Conservation (phyloP, 805 yeast species). For the Candida sithepensis region DNA sequence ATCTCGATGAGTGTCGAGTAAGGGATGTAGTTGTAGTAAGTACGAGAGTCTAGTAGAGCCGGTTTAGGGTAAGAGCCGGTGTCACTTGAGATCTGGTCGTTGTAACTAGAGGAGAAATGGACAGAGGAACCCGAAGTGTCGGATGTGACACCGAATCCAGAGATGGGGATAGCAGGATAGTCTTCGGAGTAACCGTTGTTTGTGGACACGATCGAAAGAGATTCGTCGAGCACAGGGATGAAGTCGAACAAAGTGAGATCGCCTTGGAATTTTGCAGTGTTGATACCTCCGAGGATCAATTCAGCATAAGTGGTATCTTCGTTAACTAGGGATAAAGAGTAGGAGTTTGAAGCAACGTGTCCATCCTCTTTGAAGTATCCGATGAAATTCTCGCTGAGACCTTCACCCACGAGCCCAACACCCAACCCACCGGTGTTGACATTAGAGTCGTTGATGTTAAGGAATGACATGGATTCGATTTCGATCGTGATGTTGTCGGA, state of each 20-base stretch:
- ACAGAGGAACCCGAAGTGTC: slow-evolving; percentile 22
- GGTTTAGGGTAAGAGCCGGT: slow-evolving; percentile 41
- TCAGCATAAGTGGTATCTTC: slow-evolving; percentile 27
- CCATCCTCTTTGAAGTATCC: slow-evolving; percentile 28
- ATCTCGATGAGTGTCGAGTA: slow-evolving; percentile 51
- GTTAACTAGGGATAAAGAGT: slow-evolving; percentile 39
- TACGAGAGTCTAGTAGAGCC: slow-evolving; percentile 56
- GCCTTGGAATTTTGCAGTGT: slow-evolving; percentile 42
- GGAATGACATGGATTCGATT: slow-evolving; percentile 32
- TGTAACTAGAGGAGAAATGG: slow-evolving; percentile 30
- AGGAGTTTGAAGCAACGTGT: slow-evolving; percentile 36
- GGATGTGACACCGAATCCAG: slow-evolving; percentile 40
- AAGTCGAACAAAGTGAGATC: slow-evolving; percentile 46
- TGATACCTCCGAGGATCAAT: slow-evolving; percentile 58
- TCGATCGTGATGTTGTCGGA: too few relatives aligned
- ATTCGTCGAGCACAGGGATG: slow-evolving; percentile 37
- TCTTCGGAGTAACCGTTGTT: slow-evolving; percentile 15
- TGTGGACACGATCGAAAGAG: slow-evolving; percentile 3
- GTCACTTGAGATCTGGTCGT: slow-evolving; percentile 37
- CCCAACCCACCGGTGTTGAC: slow-evolving; percentile 44
- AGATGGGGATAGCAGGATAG: slow-evolving; percentile 44
- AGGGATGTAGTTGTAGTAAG: slow-evolving; percentile 49
- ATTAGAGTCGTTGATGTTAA: slow-evolving; percentile 35
- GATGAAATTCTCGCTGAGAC: slow-evolving; percentile 30
- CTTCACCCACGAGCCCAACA: slow-evolving; percentile 32